Evolutionary conservation across 2,329 filamentous ascomycete species (phyloP), one percentile per base, ranked within the genome.

Genomic region (Chalaropsis ovoidea): DNA sequence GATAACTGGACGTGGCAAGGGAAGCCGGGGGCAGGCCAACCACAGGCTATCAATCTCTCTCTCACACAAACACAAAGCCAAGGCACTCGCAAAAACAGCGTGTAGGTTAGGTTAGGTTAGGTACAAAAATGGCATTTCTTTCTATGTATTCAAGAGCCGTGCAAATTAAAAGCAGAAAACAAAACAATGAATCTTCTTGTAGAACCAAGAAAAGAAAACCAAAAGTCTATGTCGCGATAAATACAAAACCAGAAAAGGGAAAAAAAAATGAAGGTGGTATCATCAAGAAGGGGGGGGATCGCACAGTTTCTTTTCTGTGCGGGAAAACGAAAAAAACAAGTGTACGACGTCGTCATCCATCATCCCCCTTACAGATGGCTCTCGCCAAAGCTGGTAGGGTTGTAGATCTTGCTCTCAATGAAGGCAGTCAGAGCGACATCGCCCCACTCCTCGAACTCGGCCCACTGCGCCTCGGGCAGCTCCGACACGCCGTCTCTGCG

Each of bases 401-500:
- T 80, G 71, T 87, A 87, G 70, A 85, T 77, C 70, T 75, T 78
- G 70, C 79, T 75, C 78, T 82, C 81, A 76, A 87, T 86, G 76
- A 74, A 86, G 68, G 78, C 77, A 52, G 77, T 82, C 70, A 87
- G 75, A 64, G 81, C 81, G 45, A 85, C 82, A 70, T 86, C 84
- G 63, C 84, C 84, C 84, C 84, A 86, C 75, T 86, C 84, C 75
- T 87, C 84, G 83, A 86, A 90, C 74, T 86, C 84, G 68, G 85
- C 76, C 80, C 89, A 87, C 73, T 87, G 81, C 69, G 81, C 81
- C 69, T 92, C 87, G 63, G 80, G 79, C 65, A 91, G 77, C 68
- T 77, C 77, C 72, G 87, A 87, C 62, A 96, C 88, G 68, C 88
- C 88, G 71, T 90, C 90, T 69, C 86, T 81, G 72, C 95, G 88